These are phyloP conservation scores for Blastobotrys persicus DNA, from an alignment of 1,139 yeast genomes.

Conservation along the genomic window DNA sequence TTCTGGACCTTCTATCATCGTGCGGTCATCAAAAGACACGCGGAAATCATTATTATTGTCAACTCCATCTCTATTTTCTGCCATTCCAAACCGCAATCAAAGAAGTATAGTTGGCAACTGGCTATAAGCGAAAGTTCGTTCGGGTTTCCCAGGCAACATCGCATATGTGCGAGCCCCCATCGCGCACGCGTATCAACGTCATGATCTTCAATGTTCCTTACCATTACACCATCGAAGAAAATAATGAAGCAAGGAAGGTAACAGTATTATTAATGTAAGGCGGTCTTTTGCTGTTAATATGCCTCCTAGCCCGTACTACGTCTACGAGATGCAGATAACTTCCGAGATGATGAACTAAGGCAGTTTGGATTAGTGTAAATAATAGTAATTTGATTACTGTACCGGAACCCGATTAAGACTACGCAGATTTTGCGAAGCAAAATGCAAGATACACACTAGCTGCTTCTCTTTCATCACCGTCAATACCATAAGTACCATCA, in stretches of 20 bases:
- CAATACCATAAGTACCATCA: conserved; percentile 83
- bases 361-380: too few species aligned
- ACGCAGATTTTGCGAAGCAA: conserved; percentile 59
- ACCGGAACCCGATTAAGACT: background rate
- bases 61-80: background rate
- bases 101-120: too few species aligned
- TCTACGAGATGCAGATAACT: too few species aligned
- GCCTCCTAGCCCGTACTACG: too few species aligned
- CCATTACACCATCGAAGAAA: background rate
- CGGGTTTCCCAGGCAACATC: conserved; percentile 6
- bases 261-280: too few species aligned
- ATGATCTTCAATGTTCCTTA: too few species aligned
- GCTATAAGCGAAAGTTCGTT: too few species aligned
- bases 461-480: conserved; percentile 90
- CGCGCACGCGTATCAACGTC: too few species aligned
- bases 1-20: conserved; percentile 11
- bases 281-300: too few species aligned
- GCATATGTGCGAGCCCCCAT: background rate
- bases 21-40: conserved; percentile 16
- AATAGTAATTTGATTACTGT: background rate
- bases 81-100: too few species aligned
- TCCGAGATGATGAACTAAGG: too few species aligned
- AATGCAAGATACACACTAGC: conserved; percentile 77
- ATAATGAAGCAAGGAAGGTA: too few species aligned
- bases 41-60: conserved; percentile 12